Evolutionary conservation across 129 eudicot genomes (phyloP), one percentile per base, ranked within the genome.

Genomic region (Flaveria sonorensis): DNA sequence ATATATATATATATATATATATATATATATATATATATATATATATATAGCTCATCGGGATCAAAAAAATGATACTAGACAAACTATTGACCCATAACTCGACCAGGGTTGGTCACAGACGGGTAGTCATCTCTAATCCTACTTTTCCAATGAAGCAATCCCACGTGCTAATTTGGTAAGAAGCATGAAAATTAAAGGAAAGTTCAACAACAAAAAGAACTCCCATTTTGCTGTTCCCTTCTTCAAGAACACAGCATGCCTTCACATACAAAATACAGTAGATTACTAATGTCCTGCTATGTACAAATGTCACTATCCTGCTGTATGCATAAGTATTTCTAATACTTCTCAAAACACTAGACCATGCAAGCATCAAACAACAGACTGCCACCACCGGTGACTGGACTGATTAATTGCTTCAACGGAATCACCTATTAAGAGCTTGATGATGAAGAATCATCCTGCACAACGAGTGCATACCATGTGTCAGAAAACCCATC

Each of bases 251-350:
- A 60, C 63, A 57, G 21, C 62, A 76, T 66, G 21, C 55, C 73
- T 42, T 45, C 19, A 19, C 55, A 45, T 20, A 48, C 81, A 76
- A 65, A 76, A 52, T 20, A 76, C 16, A 32, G 55, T 12, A 73
- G 14, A 28, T 28, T 48, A 70, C 82, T 60, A 70, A 46, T 28
- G 40, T 70, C 64, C 55, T 79, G 47, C 65, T 79, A 79, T 79
- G 23, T 79, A 79, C 82, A 79, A 19, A 75, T 70, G 19, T 59
- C 39, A 59, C 82, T 32, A 26, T 70, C 71, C 71, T 16, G 45
- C 11, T 5, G 42, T 51, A 48, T 76, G 28, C 52, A 39, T 46
- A 2, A 39, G 46, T 15, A 46, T 45, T 32, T 14, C 53, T 48
- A 14, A 13, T 48, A 48, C 53, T 18, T 47, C 12, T 23, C 72